Evolutionary conservation across 2,329 filamentous ascomycete species (phyloP), one percentile per base, ranked within the genome.

Genomic region (Nigrospora osmanthi): DNA sequence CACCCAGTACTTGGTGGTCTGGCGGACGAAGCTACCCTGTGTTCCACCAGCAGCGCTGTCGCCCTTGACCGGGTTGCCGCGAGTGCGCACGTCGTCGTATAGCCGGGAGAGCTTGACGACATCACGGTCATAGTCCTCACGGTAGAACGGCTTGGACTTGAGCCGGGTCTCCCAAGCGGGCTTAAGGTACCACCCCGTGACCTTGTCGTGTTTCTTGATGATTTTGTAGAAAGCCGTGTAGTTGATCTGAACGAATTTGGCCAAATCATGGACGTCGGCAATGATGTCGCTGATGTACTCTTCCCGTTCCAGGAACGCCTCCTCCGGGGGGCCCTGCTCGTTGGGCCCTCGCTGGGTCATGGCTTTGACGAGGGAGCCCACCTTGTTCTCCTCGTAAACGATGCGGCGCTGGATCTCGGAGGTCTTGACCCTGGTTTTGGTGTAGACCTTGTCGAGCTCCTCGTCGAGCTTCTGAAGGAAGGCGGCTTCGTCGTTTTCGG

Each of bases 191-290:
- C 91, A 95, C 49, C 82, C 78, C 1, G 93, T 98, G 73, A 87
- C 76, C 88, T 98, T 98, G 86, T 96, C 93, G 66, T 98, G 93
- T 75, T 98, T 98, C 76, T 98, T 98, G 68, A 98, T 95, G 52
- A 98, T 98, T 75, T 98, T 98, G 73, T 96, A 94, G 64, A 98
- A 98, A 6, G 93, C 93, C 1, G 91, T 97, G 63, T 98, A 98
- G 69, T 98, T 98, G 61, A 98, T 72, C 70, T 96, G 91, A 7
- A 95, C 94, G 64, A 95, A 98, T 69, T 97, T 97, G 65, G 93
- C 90, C 48, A 98, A 76, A 59, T 98, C 93, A 67, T 98, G 91
- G 17, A 98, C 93, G 60, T 98, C 91, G 55, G 93, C 93, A 63
- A 98, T 98, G 60, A 98, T 90, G 64, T 98, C 93, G 68, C 89